A percentile compares a stretch with the other conserved stretches of the same genome.
Conservation (phyloP, 495 filamentous ascomycete species). For the Penicillium paradoxum region DNA sequence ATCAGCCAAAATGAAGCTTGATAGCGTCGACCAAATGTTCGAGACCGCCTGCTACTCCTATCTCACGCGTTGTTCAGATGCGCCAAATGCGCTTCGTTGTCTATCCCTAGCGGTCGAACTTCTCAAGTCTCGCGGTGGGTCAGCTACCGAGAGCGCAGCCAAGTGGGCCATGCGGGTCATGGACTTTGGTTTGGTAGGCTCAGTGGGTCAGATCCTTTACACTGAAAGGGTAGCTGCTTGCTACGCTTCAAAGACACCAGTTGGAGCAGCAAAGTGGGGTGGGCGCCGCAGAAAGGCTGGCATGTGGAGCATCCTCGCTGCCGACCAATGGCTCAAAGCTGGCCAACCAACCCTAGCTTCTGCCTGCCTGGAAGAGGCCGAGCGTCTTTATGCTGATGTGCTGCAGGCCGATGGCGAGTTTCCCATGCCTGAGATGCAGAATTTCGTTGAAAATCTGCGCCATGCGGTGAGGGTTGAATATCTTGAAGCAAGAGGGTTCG, state of each 20-base stretch:
- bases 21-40: slow-evolving; percentile 76
- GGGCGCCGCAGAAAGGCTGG: slow-evolving; percentile 74
- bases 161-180: slow-evolving; percentile 76
- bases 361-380: slow-evolving; percentile 64
- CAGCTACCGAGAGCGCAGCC: slow-evolving; percentile 79
- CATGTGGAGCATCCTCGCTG: slow-evolving; percentile 80
- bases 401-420: slow-evolving; percentile 53
- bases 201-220: slow-evolving; percentile 71
- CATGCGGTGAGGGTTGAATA: slow-evolving; percentile 53
- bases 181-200: slow-evolving; percentile 68
- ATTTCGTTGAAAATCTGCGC: slow-evolving; percentile 57
- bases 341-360: slow-evolving; percentile 66
- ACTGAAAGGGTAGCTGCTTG: slow-evolving; percentile 80
- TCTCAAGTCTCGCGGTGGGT: slow-evolving; percentile 68
- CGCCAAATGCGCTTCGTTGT: slow-evolving; percentile 72
- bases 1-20: slow-evolving; percentile 66
- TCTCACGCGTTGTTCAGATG: slow-evolving; percentile 70
- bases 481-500: slow-evolving; percentile 34
- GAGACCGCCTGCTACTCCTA: slow-evolving; percentile 90
- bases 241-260: slow-evolving; percentile 66
- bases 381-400: slow-evolving; percentile 60
- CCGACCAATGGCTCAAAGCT: slow-evolving; percentile 74
- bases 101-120: slow-evolving; percentile 75
- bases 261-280: slow-evolving; percentile 61
- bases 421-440: slow-evolving; percentile 50